Conservation (phyloP, 345 rosid species). For the Mercurialis annua region DNA sequence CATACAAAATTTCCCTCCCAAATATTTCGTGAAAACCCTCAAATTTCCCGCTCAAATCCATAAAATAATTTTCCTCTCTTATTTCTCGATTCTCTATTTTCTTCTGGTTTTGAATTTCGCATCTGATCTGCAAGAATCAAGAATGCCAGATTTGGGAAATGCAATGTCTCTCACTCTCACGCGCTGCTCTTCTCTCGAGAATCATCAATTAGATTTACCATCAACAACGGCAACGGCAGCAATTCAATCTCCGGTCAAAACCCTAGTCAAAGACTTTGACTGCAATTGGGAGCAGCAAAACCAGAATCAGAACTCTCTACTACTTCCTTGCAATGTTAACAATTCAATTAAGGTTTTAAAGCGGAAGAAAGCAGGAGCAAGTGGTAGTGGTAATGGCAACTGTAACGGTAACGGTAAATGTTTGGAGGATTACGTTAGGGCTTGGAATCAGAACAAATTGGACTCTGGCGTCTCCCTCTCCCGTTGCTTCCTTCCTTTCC, state of each 20-base stretch:
- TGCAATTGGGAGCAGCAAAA: slow-evolving; percentile 23
- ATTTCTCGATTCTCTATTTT: background rate
- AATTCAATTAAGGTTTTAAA: slow-evolving; percentile 24
- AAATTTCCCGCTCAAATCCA: slow-evolving; percentile 2
- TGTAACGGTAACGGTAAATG: slow-evolving; percentile 13
- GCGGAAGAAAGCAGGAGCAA: slow-evolving; percentile 17
- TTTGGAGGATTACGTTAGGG: slow-evolving; percentile 41
- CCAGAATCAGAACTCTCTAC: slow-evolving; percentile 6
- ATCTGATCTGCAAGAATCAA: background rate
- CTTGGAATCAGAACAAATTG: slow-evolving; percentile 50
- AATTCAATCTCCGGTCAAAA: slow-evolving; percentile 19
- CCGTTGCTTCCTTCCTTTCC: slow-evolving; percentile 63
- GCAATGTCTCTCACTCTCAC: slow-evolving; percentile 42
- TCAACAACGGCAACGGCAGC: too few species aligned
- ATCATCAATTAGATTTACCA: slow-evolving; percentile 10
- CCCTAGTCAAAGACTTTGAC: slow-evolving; percentile 32
- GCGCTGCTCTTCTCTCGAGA: slow-evolving; percentile 35
- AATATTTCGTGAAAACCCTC: background rate
- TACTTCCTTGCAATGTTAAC: slow-evolving; percentile 17
- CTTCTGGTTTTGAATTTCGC: background rate
- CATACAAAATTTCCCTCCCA: too few species aligned
- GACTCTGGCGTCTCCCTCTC: slow-evolving; percentile 45
- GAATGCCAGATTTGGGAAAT: slow-evolving; percentile 62
- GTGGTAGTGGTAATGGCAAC: slow-evolving; percentile 32
- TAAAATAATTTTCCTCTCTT: background rate